Percentiles rank a stretch among this genome's conserved stretches.
Evolutionary conservation across 2,329 filamentous ascomycete genomes (phyloP).

Genomic region (Chalaropsis ovoidea): DNA sequence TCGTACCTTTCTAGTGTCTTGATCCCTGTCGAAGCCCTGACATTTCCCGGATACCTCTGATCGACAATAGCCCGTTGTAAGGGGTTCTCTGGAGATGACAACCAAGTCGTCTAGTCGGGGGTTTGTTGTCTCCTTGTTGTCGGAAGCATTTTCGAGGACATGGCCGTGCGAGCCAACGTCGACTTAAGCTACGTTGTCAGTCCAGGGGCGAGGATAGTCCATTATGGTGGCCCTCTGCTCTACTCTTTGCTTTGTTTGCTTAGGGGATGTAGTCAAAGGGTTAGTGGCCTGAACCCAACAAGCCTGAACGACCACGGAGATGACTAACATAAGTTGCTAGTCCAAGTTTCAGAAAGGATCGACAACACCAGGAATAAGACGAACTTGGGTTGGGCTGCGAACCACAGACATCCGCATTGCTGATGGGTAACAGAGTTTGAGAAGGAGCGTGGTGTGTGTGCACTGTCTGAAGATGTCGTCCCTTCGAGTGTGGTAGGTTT

Average conservation of each 20-base stretch:
- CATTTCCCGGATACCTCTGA: slow-evolving; percentile 3
- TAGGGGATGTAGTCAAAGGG: not conserved
- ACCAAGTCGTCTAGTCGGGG: not conserved
- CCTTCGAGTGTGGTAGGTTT: too few species aligned
- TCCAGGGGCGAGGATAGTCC: not conserved
- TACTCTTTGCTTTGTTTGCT: not conserved
- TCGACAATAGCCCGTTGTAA: slow-evolving; percentile 2
- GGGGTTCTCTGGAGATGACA: slow-evolving; percentile 4
- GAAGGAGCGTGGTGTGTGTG: not conserved
- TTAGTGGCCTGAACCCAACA: not conserved
- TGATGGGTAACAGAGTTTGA: not conserved
- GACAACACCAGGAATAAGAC: not conserved
- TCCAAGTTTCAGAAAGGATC: slow-evolving; percentile 16
- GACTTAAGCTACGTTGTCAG: slow-evolving; percentile 1
- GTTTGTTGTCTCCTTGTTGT: not conserved
- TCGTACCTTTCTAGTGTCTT: slow-evolving; percentile 6
- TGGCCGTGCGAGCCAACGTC: not conserved
- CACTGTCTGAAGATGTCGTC: not conserved
- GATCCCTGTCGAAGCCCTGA: slow-evolving; percentile 8
- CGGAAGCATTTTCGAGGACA: not conserved
- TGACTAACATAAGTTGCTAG: not conserved
- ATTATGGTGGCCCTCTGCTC: not conserved
- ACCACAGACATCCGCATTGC: not conserved
- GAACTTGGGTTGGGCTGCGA: slow-evolving; percentile 17
- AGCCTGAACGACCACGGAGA: not conserved